Evolutionary conservation across 108 stramenopile species (phyloP).

Genomic region (Schizochytrium sp.): DNA sequence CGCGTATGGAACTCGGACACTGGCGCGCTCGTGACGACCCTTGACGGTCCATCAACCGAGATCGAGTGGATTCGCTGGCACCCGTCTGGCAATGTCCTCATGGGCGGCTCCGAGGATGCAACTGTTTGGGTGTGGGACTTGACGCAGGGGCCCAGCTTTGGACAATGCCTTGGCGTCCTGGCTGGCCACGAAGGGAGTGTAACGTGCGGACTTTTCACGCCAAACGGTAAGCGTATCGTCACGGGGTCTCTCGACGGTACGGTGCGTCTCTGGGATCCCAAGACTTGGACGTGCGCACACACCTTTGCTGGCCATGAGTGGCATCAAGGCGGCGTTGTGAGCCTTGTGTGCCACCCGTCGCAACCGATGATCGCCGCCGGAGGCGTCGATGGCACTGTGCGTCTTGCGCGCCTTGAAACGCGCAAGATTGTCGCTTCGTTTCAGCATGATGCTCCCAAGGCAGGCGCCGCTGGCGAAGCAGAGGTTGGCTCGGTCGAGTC

Average conservation of each 20-base stretch:
- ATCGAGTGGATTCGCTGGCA: constrained; percentile 87
- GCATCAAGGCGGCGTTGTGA: constrained; percentile 20
- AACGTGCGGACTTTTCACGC: constrained; percentile 67
- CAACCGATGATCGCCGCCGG: constrained; percentile 43
- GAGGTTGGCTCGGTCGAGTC: constrained; percentile 69
- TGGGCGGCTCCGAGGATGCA: constrained; percentile 81
- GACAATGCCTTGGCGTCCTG: constrained; percentile 84
- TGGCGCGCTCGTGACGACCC: constrained; percentile 44
- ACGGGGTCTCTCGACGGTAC: constrained; percentile 76
- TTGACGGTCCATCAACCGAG: constrained; percentile 84
- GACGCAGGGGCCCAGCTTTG: constrained; percentile 43
- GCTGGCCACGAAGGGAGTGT: constrained; percentile 84
- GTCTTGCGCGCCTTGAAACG: constrained; percentile 67
- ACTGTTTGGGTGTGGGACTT: constrained; percentile 91
- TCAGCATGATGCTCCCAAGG: constrained; percentile 39
- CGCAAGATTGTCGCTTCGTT: constrained; percentile 72
- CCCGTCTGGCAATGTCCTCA: constrained; percentile 74
- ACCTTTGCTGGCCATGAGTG: constrained; percentile 51
- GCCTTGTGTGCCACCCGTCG: constrained; percentile 25
- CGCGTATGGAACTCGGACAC: constrained; percentile 62
- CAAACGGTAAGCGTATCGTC: constrained; percentile 74
- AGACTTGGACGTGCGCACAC: constrained; percentile 70
- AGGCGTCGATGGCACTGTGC: constrained; percentile 76
- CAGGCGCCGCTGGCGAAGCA: constrained; percentile 33
- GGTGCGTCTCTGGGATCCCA: constrained; percentile 79